A percentile compares a stretch with the other conserved stretches of the same genome.
Evolutionary conservation across 129 eudicot species (phyloP).

Genomic region (Flaveria bidentis): DNA sequence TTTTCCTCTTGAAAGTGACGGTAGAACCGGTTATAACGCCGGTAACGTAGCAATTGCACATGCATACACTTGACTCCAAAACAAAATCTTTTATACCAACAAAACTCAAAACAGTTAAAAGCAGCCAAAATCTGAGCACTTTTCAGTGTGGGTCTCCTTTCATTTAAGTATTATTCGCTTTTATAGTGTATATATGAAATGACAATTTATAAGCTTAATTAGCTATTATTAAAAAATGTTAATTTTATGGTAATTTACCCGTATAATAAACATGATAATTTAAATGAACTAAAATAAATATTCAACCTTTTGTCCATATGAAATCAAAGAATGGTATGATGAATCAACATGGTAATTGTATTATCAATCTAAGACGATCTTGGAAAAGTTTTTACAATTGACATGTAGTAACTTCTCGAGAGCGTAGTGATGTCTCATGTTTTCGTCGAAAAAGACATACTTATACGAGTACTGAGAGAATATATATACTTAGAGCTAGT

Average conservation of each 20-base stretch:
- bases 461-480: no score
- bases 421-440: no score
- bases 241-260: background rate
- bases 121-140: constrained; percentile 20
- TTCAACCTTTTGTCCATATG: no score
- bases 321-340: no score
- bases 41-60: constrained; percentile 39
- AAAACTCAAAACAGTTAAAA: constrained; percentile 21
- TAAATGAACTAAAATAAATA: no score
- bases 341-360: no score
- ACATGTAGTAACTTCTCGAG: no score
- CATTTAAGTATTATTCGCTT: background rate
- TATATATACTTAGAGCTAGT: no score
- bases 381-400: no score
- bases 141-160: constrained; percentile 16
- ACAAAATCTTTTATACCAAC: constrained; percentile 18
- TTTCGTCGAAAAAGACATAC: no score
- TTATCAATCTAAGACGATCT: no score
- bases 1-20: constrained; percentile 27
- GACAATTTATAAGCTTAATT: background rate
- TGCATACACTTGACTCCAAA: constrained; percentile 26
- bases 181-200: background rate
- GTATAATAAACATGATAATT: background rate
- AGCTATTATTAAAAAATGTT: background rate
- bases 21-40: constrained; percentile 39